Percentiles rank a stretch among this genome's conserved stretches.
Conservation (phyloP, 176 grass and related monocot genomes). For the Cenchrus purpureus region DNA sequence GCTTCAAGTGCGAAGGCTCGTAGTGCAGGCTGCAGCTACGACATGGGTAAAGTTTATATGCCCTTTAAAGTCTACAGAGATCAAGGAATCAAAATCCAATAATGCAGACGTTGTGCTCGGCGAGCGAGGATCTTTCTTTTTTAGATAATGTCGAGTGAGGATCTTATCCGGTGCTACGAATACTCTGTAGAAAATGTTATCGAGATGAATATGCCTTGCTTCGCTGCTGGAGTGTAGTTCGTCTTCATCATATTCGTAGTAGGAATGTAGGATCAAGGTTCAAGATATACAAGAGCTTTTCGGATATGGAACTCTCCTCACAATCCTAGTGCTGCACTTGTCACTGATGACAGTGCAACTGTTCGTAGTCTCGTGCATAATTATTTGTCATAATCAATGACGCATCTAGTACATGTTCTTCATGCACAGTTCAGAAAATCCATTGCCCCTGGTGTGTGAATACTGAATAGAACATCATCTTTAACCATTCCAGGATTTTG, state of each 20-base stretch:
- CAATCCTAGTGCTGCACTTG: neutral
- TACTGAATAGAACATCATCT: conserved; percentile 7
- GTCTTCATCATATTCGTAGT: neutral
- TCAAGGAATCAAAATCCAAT: conserved; percentile 10
- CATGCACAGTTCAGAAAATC: neutral
- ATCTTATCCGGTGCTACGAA: conserved; percentile 19
- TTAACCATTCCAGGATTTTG: neutral
- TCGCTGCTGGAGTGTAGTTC: neutral
- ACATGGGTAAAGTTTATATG: neutral
- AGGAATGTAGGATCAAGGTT: neutral
- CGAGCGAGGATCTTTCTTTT: neutral
- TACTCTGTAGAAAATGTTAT: neutral
- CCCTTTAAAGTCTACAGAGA: neutral
- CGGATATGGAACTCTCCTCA: neutral
- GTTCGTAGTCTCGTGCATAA: neutral
- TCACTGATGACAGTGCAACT: neutral
- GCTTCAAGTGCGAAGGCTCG: neutral
- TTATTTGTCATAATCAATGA: neutral
- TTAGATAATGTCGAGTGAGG: neutral
- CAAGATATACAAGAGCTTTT: neutral
- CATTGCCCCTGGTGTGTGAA: neutral
- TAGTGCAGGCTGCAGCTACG: neutral
- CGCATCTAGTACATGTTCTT: neutral
- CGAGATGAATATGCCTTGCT: conserved; percentile 30
- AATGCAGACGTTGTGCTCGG: neutral